Conservation (phyloP, 352 stramenopile species). For the Globisporangium cederbergense region DNA sequence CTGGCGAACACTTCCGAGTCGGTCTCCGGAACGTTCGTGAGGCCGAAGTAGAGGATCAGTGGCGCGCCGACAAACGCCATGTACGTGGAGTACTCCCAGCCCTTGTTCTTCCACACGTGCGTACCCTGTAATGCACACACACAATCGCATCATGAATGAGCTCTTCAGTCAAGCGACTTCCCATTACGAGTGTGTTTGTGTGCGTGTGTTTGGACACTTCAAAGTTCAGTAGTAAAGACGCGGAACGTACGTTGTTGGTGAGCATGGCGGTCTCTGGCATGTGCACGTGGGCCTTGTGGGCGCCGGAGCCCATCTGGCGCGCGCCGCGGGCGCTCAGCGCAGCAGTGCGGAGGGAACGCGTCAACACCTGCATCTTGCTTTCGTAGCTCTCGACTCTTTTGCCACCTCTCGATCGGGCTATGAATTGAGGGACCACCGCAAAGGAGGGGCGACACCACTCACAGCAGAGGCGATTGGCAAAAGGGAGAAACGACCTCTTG, state of each 20-base stretch:
- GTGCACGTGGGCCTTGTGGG: conserved; percentile 52
- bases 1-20: conserved; percentile 81
- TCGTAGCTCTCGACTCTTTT: background rate
- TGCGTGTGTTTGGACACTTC: background rate
- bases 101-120: conserved; percentile 76
- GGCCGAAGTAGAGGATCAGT: conserved; percentile 69
- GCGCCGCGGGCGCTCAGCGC: conserved; percentile 32
- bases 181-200: background rate
- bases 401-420: conserved; percentile 3
- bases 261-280: conserved; percentile 88
- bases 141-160: background rate
- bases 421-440: conserved; percentile 13
- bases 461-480: no score
- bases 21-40: conserved; percentile 79
- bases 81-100: conserved; percentile 82
- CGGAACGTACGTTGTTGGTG: conserved; percentile 72
- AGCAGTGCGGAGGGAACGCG: conserved; percentile 24
- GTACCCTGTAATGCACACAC: conserved; percentile 39
- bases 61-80: conserved; percentile 69
- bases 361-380: conserved; percentile 33
- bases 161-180: background rate
- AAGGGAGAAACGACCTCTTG: conserved; percentile 10
- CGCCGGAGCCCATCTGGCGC: conserved; percentile 47
- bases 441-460: conserved; percentile 13
- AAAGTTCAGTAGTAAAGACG: background rate